Evolutionary conservation across 345 rosid species (phyloP).

Genomic region (Carallia brachiata): DNA sequence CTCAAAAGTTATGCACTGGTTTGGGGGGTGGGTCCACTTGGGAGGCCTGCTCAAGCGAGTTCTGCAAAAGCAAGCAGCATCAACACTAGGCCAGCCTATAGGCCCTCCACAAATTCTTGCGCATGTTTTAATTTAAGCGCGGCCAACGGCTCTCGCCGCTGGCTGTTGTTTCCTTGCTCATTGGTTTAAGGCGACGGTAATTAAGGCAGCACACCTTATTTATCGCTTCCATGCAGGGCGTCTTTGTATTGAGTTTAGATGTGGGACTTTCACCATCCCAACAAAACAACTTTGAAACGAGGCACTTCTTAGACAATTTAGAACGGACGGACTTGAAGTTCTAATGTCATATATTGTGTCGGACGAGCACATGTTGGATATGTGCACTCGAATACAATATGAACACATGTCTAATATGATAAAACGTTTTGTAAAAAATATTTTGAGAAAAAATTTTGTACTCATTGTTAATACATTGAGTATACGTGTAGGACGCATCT

Average conservation of each 20-base stretch:
- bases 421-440: too few species aligned
- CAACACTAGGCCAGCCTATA: slow-evolving; percentile 76
- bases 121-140: slow-evolving; percentile 41
- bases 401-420: too few species aligned
- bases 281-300: too few species aligned
- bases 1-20: neutral
- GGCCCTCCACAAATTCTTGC: slow-evolving; percentile 86
- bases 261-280: slow-evolving; percentile 4
- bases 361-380: too few species aligned
- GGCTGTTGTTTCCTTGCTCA: slow-evolving; percentile 99
- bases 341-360: too few species aligned
- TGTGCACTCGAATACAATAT: too few species aligned
- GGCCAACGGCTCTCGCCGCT: slow-evolving; percentile 60
- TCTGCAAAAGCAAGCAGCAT: slow-evolving; percentile 93
- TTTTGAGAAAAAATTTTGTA: too few species aligned
- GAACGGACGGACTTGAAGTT: too few species aligned
- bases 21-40: slow-evolving; percentile 19
- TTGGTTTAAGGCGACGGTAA: slow-evolving; percentile 67
- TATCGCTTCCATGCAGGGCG: neutral
- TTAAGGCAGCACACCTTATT: fast-evolving
- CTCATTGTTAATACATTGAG: too few species aligned
- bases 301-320: too few species aligned
- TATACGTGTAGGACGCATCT: too few species aligned
- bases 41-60: slow-evolving; percentile 89
- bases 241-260: neutral